Conservation (phyloP, 805 yeast genomes). For the Metschnikowia lunata region DNA sequence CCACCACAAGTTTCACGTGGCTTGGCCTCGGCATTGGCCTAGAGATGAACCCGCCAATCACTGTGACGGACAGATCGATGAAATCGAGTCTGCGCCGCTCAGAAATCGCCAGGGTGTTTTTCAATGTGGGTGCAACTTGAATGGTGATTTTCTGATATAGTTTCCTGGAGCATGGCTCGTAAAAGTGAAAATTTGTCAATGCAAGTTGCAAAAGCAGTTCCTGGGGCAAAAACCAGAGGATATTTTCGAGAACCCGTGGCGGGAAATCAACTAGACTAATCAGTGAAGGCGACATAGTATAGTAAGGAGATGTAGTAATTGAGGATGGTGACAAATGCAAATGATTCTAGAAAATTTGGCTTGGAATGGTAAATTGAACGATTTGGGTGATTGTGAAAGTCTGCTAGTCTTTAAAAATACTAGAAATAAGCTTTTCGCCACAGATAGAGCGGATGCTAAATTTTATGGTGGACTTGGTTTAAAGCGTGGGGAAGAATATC, state of each 20-base stretch:
- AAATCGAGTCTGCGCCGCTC: slow-evolving; percentile 17
- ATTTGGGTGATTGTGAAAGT: too few species aligned
- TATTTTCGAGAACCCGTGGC: slow-evolving; percentile 8
- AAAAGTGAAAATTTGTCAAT: slow-evolving; percentile 31
- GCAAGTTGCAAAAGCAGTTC: slow-evolving; percentile 30
- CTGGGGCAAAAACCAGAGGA: slow-evolving; percentile 26
- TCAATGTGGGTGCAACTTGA: slow-evolving; percentile 19
- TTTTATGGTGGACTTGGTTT: too few species aligned
- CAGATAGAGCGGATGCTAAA: too few species aligned
- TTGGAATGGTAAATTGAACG: too few species aligned
- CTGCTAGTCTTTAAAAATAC: too few species aligned
- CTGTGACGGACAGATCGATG: slow-evolving; percentile 21
- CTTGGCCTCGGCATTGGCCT: slow-evolving; percentile 13
- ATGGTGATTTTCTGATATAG: slow-evolving; percentile 26
- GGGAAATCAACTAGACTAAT: slow-evolving; percentile 10
- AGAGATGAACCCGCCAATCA: slow-evolving; percentile 24
- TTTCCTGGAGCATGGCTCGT: slow-evolving; percentile 28
- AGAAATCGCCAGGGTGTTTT: slow-evolving; percentile 1
- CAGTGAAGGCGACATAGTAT: too few species aligned
- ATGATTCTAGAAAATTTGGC: too few species aligned
- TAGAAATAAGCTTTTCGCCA: too few species aligned
- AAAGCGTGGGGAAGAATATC: too few species aligned
- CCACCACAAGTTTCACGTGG: slow-evolving; percentile 25
- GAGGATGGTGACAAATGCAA: too few species aligned
- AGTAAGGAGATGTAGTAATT: too few species aligned